These are phyloP conservation scores for Boletus fagicola DNA, from an alignment of 768 basidiomycete genomes.

Conservation along the genomic window DNA sequence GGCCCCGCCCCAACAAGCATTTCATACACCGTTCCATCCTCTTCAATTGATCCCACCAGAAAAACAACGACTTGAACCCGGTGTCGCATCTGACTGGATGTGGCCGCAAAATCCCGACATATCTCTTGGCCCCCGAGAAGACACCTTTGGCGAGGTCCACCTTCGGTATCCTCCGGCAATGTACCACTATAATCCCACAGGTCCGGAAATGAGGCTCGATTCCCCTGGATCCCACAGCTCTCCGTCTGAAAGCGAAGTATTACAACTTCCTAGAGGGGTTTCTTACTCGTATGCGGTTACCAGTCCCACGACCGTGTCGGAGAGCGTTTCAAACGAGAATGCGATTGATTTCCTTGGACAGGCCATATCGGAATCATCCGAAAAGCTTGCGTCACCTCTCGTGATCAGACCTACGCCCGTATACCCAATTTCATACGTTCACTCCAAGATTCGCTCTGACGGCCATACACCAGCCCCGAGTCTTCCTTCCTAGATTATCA, in stretches of 20 bases:
- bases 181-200: constrained; percentile 7
- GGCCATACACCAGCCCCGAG: not conserved
- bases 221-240: constrained; percentile 6
- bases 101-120: constrained; percentile 21
- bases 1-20: constrained; percentile 30
- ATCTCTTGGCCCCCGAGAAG: constrained; percentile 5
- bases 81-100: constrained; percentile 10
- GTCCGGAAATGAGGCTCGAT: constrained; percentile 4
- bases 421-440: constrained; percentile 28
- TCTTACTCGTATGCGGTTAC: constrained; percentile 6
- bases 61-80: constrained; percentile 5
- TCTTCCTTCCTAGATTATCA: constrained; percentile 5
- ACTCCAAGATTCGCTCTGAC: constrained; percentile 14
- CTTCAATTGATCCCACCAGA: constrained; percentile 22
- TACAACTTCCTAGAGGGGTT: constrained; percentile 9
- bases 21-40: constrained; percentile 28
- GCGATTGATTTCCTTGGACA: not conserved
- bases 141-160: constrained; percentile 7
- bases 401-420: constrained; percentile 30
- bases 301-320: constrained; percentile 2
- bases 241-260: constrained; percentile 11
- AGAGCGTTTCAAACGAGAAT: constrained; percentile 5
- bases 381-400: constrained; percentile 15
- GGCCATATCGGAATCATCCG: constrained; percentile 6
- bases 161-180: constrained; percentile 7